These are phyloP conservation scores for Oryza rufipogon DNA, from an alignment of 176 grass and related monocot species.

Conservation along the genomic window DNA sequence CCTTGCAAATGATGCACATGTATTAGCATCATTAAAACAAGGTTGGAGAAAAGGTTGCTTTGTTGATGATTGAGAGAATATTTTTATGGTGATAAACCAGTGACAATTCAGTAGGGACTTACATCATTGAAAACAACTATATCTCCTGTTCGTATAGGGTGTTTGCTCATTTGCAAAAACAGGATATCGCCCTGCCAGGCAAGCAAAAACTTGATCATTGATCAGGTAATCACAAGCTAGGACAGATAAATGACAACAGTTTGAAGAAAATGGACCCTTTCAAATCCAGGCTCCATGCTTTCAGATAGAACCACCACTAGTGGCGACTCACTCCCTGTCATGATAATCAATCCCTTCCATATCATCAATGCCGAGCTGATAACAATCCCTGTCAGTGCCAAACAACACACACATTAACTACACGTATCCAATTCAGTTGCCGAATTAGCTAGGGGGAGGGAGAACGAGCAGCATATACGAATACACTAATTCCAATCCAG, in stretches of 20 bases:
- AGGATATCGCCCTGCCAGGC: slow-evolving; percentile 64
- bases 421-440: no score
- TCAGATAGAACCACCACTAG: slow-evolving; percentile 75
- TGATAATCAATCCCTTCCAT: slow-evolving; percentile 68
- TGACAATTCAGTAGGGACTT: slow-evolving; percentile 21
- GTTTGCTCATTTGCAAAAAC: slow-evolving; percentile 70
- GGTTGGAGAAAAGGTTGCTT: background rate
- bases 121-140: slow-evolving; percentile 83
- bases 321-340: slow-evolving; percentile 65
- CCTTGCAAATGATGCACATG: background rate
- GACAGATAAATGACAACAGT: background rate
- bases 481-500: no score
- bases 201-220: slow-evolving; percentile 21
- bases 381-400: slow-evolving; percentile 61
- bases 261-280: slow-evolving; percentile 45
- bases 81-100: background rate
- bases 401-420: background rate
- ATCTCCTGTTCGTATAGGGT: slow-evolving; percentile 75
- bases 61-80: background rate
- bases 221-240: background rate
- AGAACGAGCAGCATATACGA: no score
- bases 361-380: slow-evolving; percentile 61
- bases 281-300: slow-evolving; percentile 77
- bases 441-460: no score
- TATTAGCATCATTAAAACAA: background rate